Evolutionary conservation across 1,284 basidiomycete species (phyloP).

Genomic region (Moniliophthora roreri): DNA sequence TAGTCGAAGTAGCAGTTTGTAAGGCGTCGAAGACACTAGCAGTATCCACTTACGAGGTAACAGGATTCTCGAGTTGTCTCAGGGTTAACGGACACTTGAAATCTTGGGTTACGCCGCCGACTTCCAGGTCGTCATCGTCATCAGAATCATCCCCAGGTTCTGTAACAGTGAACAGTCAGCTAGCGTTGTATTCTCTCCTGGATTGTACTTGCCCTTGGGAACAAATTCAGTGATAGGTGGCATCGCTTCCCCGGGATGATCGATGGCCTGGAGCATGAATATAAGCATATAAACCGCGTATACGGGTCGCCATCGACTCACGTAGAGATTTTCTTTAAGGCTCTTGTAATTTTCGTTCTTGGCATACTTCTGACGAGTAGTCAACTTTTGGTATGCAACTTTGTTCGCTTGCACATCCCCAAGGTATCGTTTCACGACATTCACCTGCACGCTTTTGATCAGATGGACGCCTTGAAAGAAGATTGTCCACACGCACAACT

Average conservation of each 20-base stretch:
- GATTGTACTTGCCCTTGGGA: conserved; percentile 50
- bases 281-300: not conserved
- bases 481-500: conserved; percentile 46
- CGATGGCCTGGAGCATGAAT: conserved; percentile 51
- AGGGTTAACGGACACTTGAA: conserved; percentile 82
- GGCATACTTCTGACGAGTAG: conserved; percentile 73
- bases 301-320: conserved; percentile 31
- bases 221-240: conserved; percentile 78
- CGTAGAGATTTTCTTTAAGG: conserved; percentile 72
- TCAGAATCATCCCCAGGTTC: conserved; percentile 77
- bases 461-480: conserved; percentile 4
- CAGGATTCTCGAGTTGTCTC: conserved; percentile 60
- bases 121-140: conserved; percentile 77
- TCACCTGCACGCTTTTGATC: conserved; percentile 35
- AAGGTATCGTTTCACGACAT: conserved; percentile 47
- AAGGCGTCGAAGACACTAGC: conserved; percentile 3
- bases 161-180: conserved; percentile 25
- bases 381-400: conserved; percentile 55
- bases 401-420: conserved; percentile 38
- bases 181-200: not conserved
- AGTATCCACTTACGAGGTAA: conserved; percentile 76
- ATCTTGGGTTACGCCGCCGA: conserved; percentile 80
- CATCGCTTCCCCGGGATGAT: conserved; percentile 65
- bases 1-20: conserved; percentile 6
- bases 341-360: conserved; percentile 58